phyloP scores from a whole-genome alignment of 257 asterid genomes.

The Coffea canephora region DNA sequence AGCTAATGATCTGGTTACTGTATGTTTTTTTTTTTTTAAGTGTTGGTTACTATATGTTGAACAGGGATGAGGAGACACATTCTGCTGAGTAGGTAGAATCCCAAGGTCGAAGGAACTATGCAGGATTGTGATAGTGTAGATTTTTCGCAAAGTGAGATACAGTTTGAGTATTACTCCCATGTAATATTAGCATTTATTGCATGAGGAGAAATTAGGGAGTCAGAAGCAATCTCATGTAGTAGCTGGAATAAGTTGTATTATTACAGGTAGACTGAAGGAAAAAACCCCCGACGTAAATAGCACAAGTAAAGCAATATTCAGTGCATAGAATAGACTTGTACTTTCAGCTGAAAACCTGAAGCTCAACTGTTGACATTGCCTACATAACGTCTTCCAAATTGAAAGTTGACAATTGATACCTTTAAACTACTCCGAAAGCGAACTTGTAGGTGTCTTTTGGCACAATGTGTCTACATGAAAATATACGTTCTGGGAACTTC shows the following conservation, averaged over 20 bases:
- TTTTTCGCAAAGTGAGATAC: too few species aligned
- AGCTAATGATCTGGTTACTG: too few species aligned
- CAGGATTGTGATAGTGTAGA: too few species aligned
- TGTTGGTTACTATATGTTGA: too few species aligned
- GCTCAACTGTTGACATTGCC: conserved; percentile 28
- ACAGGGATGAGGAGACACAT: background rate
- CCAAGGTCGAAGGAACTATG: background rate
- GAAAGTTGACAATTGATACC: conserved; percentile 7
- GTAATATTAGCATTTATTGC: too few species aligned
- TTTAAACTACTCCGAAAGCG: conserved; percentile 28
- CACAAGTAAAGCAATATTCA: background rate
- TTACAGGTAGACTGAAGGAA: background rate
- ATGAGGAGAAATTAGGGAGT: background rate
- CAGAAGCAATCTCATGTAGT: background rate
- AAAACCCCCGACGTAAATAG: background rate
- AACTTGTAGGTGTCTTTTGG: background rate
- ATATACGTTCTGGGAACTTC: background rate
- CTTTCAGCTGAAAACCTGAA: conserved; percentile 21
- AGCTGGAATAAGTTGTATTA: background rate
- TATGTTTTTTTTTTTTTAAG: too few species aligned
- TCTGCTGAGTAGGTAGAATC: background rate
- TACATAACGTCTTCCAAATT: conserved; percentile 40
- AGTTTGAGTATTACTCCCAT: too few species aligned
- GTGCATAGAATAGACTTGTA: background rate
- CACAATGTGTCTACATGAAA: background rate